A percentile compares a stretch with the other conserved stretches of the same genome.
These are phyloP conservation scores for Biscogniauxia marginata DNA, from an alignment of 2,329 filamentous ascomycete genomes.

Conservation along the genomic window DNA sequence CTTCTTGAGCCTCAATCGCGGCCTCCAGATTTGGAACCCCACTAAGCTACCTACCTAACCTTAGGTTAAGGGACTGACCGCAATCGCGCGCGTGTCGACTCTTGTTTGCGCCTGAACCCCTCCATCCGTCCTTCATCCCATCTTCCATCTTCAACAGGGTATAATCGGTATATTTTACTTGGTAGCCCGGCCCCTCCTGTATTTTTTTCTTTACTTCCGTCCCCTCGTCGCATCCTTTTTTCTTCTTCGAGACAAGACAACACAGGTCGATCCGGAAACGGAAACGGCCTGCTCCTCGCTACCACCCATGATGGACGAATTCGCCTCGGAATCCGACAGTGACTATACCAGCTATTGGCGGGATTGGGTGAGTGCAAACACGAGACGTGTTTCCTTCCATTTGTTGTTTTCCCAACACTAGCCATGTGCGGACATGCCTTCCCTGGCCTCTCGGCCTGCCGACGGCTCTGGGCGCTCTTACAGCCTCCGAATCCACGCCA, in stretches of 20 bases:
- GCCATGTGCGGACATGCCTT: not conserved
- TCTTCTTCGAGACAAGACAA: no score
- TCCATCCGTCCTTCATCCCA: slow-evolving; percentile 7
- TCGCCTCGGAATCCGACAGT: slow-evolving; percentile 95
- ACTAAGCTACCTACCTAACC: not conserved
- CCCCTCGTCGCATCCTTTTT: not conserved
- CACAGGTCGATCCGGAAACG: not conserved
- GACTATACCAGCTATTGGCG: slow-evolving; percentile 99
- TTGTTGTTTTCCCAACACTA: slow-evolving; percentile 1
- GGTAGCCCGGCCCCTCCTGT: not conserved
- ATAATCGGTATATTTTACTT: not conserved
- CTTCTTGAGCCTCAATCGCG: no score
- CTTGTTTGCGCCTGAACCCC: slow-evolving; percentile 16
- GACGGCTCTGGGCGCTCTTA: no score
- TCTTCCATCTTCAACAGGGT: not conserved
- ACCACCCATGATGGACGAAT: slow-evolving; percentile 78
- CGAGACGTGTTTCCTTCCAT: slow-evolving; percentile 3
- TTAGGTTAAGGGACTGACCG: not conserved
- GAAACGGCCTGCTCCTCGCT: not conserved
- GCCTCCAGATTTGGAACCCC: not conserved
- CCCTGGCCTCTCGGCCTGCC: no score
- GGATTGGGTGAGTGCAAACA: slow-evolving; percentile 79
- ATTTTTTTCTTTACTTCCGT: not conserved
- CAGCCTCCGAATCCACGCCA: no score
- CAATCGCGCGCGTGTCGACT: not conserved